Base-by-base conservation (phyloP, 1,139 yeast species). In the Pichia sp. region DNA sequence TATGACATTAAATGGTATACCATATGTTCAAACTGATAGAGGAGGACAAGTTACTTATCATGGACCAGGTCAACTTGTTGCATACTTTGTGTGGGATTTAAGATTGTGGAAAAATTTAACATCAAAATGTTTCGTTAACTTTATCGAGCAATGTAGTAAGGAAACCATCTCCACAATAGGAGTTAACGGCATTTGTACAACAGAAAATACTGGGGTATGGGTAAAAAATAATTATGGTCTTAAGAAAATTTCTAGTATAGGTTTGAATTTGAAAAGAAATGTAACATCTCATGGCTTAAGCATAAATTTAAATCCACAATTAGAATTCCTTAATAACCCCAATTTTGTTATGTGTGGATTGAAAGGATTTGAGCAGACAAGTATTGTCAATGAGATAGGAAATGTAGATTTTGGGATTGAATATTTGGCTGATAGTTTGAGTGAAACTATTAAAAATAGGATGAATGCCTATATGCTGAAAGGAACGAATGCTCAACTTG, bases 41-140 rank as follows among this genome's bases (percentile, higher is more conserved):
- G 99, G 99, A n/a, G 99, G 99, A 0, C 95, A 91, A 58, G 78
- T 91, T 1, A 91, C 98, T 0, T 93, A 86, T 71, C 99, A 93
- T 63, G 97, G 97, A 0, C 81, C 89, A 3, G 98, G 98, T 0
- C 99, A 93, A 61, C 61, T 88, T 35, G 96, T 89, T 4, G 79
- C 86, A 3, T 93, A 89, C 56, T 79, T 93, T 15, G 71, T 93
- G 3, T 47, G 93, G 34, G 96, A 91, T 58, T 66, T 91, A 41
- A 70, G 72, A 47, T 69, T 74, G 35, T 83, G 84, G 53, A 54
- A 62, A 31, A 63, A 72, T 38, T 65, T 88, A 34, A 71, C 84
- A 0, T 81, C 88, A 0, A 73, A 79, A 52, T 85, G 95, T 60
- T 84, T 78, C 56, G 91, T 93, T 1, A 69, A 82, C 3, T 71